Conservation (phyloP, 2,329 filamentous ascomycete genomes). For the Ilyonectria mors-panacis region DNA sequence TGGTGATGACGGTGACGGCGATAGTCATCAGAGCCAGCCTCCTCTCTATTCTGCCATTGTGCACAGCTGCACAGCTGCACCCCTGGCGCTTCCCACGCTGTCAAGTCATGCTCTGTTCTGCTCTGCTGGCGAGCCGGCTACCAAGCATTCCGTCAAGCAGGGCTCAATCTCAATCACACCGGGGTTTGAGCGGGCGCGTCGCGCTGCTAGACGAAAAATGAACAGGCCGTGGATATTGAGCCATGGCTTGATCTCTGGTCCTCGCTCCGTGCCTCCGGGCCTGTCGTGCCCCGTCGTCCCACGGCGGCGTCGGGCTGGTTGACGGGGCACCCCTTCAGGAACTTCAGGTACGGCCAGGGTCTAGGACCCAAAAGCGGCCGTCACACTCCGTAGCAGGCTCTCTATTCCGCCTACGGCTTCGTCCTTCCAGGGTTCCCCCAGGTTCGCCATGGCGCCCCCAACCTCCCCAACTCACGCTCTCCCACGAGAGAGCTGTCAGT, state of each 20-base stretch:
- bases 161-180: slow-evolving; percentile 11
- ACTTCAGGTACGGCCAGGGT: background rate
- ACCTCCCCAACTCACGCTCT: background rate
- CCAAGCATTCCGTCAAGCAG: slow-evolving; percentile 19
- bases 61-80: background rate
- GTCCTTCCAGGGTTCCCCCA: background rate
- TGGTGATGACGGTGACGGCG: slow-evolving; percentile 24
- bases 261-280: background rate
- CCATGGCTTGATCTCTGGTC: background rate
- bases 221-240: background rate
- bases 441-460: slow-evolving; percentile 1
- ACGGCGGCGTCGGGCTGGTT: slow-evolving; percentile 8
- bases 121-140: slow-evolving; percentile 25
- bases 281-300: background rate
- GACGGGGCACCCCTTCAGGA: slow-evolving; percentile 6
- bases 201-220: background rate
- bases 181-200: background rate
- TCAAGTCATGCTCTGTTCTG: slow-evolving; percentile 20
- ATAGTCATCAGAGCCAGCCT: background rate
- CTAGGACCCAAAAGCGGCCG: background rate
- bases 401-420: slow-evolving; percentile 3
- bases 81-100: slow-evolving; percentile 6
- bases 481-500: background rate
- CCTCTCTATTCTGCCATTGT: background rate
- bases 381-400: background rate